Evolutionary conservation across 2,329 filamentous ascomycete species (phyloP), one percentile per base, ranked within the genome.

Genomic region (Periconia sp.): DNA sequence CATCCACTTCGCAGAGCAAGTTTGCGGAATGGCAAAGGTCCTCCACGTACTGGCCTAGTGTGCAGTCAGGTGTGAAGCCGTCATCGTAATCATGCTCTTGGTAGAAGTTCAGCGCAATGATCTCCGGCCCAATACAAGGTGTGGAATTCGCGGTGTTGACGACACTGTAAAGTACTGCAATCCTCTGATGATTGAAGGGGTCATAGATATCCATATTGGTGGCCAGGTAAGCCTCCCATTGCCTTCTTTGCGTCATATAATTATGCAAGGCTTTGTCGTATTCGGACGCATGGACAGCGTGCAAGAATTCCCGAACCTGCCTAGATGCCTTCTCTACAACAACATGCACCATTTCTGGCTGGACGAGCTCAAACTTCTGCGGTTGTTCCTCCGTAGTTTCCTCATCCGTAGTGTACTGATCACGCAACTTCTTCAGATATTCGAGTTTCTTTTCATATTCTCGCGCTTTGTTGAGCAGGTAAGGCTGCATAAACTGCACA

Each of bases 211-310:
- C 89, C 31, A 89, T 79, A 61, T 94, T 95, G 14, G 91, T 91
- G 47, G 93, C 87, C 19, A 97, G 88, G 65, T 96, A 96, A 27
- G 91, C 90, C 70, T 99, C 94, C 94, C 94, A 99, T 63, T 97
- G 92, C 30, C 91, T 85, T 52, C 92, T 96, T 70, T 97, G 93
- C 0, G 91, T 97, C 71, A 92, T 85, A 69, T 97, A 99, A 63
- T 92, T 92, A 74, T 97, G 91, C 33, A 95, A 77, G 1, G 93
- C 92, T 74, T 94, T 96, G 71, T 99, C 92, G 64, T 97, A 97
- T 72, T 99, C 94, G 1, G 92, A 92, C 69, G 97, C 91, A 72
- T 97, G 92, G 13, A 97, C 92, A 19, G 94, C 94, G 70, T 94
- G 92, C 7, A 99, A 77, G 46, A 97, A 91, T 64, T 97, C 93